A percentile compares a stretch with the other conserved stretches of the same genome.
phyloP scores from a whole-genome alignment of 208 protist genomes.

The Balamuthia mandrillaris region DNA sequence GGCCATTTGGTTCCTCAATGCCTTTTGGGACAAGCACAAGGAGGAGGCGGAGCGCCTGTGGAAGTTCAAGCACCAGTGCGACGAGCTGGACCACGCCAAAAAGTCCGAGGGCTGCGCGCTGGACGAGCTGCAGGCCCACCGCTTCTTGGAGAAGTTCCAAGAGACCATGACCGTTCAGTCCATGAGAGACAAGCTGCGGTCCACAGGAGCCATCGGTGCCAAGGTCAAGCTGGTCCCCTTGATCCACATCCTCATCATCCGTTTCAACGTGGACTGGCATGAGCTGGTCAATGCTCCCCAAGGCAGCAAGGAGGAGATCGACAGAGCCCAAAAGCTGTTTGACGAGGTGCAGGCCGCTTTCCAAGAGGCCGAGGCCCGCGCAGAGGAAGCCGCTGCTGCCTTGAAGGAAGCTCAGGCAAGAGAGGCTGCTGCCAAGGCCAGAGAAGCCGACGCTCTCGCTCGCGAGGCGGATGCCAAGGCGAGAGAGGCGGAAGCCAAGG shows the following conservation, averaged over 20 bases:
- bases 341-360: neutral
- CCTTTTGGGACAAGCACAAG: neutral
- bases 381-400: neutral
- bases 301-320: conserved; percentile 2
- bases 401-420: neutral
- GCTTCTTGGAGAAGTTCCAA: neutral
- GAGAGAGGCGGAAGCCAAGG: conserved; percentile 24
- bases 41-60: conserved; percentile 12
- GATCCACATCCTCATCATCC: conserved; percentile 4
- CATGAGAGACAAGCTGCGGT: conserved; percentile 23
- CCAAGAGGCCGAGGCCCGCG: neutral
- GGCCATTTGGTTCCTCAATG: conserved; percentile 34
- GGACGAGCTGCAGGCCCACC: conserved; percentile 28
- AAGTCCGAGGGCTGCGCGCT: conserved; percentile 4
- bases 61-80: conserved; percentile 10
- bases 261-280: neutral
- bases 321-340: conserved; percentile 33
- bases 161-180: neutral
- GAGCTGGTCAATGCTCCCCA: neutral
- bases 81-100: neutral
- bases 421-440: conserved; percentile 22
- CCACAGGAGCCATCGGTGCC: neutral
- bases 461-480: neutral
- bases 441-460: conserved; percentile 17
- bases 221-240: neutral